Base-by-base conservation (phyloP, 179 eudicot species). In the Dionaea muscipula region DNA sequence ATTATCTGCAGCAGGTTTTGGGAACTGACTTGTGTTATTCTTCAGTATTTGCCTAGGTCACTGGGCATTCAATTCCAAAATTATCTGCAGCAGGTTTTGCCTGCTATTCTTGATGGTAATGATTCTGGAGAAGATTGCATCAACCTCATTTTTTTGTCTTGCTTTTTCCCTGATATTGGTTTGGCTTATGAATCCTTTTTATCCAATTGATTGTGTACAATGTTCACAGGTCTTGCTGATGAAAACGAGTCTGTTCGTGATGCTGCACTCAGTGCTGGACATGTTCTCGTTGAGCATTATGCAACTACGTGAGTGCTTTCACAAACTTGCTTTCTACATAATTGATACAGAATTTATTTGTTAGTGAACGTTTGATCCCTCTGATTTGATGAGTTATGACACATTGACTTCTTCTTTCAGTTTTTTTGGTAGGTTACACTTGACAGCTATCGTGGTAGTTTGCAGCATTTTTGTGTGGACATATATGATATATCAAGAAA, bases 191-290 rank as follows among this genome's bases (percentile, higher is more conserved):
- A 47, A 26, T 31, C 35, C 35, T 31, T 31, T 31, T 31, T 31
- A 11, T 31, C 35, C 5, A 31, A 31, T 31, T 31, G 10, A 31
- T 33, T 20, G 15, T 41, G 27, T 46, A n/a, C 19, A 17, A 13
- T 53, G 53, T 53, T 31, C 57, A 35, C 72, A 91, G 98, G 98
- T 55, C 89, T 91, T 58, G 96, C 98, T 54, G 98, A 91, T 79
- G 98, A 91, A 72, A 91, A 91, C 73, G 96, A 91, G 68, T 84
- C 96, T 55, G 98, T 91, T 28, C 94, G 98, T 46, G 98, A 91
- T 19, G 98, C 98, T 6, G 96, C 98, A 46, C 86, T 91, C 26
- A 79, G 86, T 72, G 95, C 96, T 72, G 96, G 98, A 47, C 98
- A 91, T 74, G 96, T 91, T 49, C 73, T 91, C 56, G 98, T 91